Evolutionary conservation across 2,329 filamentous ascomycete genomes (phyloP).

Genomic region (Penicillium sp.): DNA sequence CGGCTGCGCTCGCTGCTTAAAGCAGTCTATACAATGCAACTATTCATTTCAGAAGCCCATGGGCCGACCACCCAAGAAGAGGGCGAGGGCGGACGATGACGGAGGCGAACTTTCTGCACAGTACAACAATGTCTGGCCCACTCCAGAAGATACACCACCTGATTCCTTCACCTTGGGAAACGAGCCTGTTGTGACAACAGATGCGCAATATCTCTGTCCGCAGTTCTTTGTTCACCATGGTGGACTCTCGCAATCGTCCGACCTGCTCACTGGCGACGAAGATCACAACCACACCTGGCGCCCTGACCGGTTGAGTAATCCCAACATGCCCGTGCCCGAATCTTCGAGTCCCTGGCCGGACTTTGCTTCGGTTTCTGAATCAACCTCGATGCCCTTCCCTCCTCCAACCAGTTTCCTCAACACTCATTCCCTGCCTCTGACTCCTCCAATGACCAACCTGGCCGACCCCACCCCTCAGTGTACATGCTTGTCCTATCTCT

Average conservation of each 20-base stretch:
- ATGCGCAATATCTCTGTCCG: slow-evolving; percentile 33
- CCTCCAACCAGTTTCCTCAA: slow-evolving; percentile 23
- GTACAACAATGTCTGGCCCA: slow-evolving; percentile 25
- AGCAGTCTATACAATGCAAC: slow-evolving; percentile 45
- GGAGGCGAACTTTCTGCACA: slow-evolving; percentile 16
- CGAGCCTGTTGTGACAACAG: slow-evolving; percentile 19
- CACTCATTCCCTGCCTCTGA: slow-evolving; percentile 23
- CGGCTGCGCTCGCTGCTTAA: slow-evolving; percentile 47
- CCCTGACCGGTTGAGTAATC: slow-evolving; percentile 22
- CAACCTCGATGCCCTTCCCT: slow-evolving; percentile 31
- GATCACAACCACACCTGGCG: slow-evolving; percentile 30
- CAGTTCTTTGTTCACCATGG: slow-evolving; percentile 19
- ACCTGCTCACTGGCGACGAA: slow-evolving; percentile 25
- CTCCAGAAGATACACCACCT: slow-evolving; percentile 23
- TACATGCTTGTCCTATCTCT: slow-evolving; percentile 45
- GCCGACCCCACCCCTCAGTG: slow-evolving; percentile 32
- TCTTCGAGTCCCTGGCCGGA: slow-evolving; percentile 44
- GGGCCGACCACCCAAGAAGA: slow-evolving; percentile 49
- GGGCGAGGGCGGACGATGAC: slow-evolving; percentile 33
- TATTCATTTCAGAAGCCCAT: slow-evolving; percentile 53
- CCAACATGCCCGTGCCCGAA: slow-evolving; percentile 28
- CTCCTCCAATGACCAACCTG: slow-evolving; percentile 22
- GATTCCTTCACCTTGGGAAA: slow-evolving; percentile 16
- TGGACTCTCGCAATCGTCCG: slow-evolving; percentile 11
- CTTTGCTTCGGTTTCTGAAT: slow-evolving; percentile 40